Evolutionary conservation across 805 yeast species (phyloP).

Genomic region (Hanseniaspora taiwanica): DNA sequence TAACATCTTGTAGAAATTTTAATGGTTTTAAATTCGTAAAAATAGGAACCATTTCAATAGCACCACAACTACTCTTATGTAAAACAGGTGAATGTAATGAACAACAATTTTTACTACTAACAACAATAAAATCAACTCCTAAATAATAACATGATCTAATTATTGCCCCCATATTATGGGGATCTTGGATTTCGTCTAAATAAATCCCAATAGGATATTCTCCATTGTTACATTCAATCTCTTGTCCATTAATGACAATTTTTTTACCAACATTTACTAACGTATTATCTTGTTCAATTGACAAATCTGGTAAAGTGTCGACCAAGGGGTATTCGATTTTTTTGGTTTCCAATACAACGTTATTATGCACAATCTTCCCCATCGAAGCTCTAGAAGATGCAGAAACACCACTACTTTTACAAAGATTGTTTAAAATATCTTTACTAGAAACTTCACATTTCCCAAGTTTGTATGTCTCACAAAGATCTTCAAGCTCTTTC

Average conservation of each 20-base stretch:
- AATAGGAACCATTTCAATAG: conserved; percentile 59
- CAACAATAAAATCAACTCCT: conserved; percentile 68
- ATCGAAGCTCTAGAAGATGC: background rate
- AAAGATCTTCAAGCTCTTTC: conserved; percentile 33
- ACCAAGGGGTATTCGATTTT: conserved; percentile 29
- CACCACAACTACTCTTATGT: conserved; percentile 73
- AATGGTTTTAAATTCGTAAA: conserved; percentile 47
- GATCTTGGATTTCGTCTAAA: conserved; percentile 71
- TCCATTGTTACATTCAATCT: conserved; percentile 5
- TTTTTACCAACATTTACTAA: background rate
- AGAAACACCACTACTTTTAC: conserved; percentile 34
- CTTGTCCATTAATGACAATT: background rate
- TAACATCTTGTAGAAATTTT: conserved; percentile 43
- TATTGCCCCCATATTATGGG: conserved; percentile 80
- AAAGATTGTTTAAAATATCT: conserved; percentile 44
- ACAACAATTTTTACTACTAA: conserved; percentile 61
- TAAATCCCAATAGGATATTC: conserved; percentile 55
- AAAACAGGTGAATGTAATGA: conserved; percentile 58
- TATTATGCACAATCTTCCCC: conserved; percentile 57
- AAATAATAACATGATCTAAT: conserved; percentile 66
- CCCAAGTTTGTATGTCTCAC: conserved; percentile 24
- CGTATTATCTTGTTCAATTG: conserved; percentile 2
- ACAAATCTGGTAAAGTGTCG: background rate
- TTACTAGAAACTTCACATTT: conserved; percentile 14
- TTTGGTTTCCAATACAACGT: conserved; percentile 57